Evolutionary conservation across 306 rosid species (phyloP).

Genomic region (Quercus engelmannii): DNA sequence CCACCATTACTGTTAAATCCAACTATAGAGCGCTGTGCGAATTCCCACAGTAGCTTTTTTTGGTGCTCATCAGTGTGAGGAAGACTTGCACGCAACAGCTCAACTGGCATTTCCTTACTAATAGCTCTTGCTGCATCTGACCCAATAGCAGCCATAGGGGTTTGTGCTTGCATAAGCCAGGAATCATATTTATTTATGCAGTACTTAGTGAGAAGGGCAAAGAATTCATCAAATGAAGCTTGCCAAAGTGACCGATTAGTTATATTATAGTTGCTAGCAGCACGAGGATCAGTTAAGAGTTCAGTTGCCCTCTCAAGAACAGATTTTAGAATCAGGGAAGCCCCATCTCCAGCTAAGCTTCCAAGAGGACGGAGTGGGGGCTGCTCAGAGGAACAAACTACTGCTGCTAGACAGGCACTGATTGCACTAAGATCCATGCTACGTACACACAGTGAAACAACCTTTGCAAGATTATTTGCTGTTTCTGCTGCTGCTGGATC

Average conservation of each 20-base stretch:
- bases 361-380: conserved; percentile 97
- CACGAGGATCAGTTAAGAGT: conserved; percentile 71
- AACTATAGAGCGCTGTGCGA: conserved; percentile 76
- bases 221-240: conserved; percentile 87
- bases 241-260: conserved; percentile 83
- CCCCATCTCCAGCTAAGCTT: conserved; percentile 86
- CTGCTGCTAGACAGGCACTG: conserved; percentile 95
- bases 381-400: conserved; percentile 79
- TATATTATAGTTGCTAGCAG: conserved; percentile 66
- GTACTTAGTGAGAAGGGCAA: conserved; percentile 71
- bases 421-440: conserved; percentile 92
- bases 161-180: conserved; percentile 52
- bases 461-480: conserved; percentile 59
- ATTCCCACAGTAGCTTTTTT: conserved; percentile 61
- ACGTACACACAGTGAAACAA: conserved; percentile 55
- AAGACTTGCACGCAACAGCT: conserved; percentile 87
- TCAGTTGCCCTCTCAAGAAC: conserved; percentile 93
- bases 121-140: conserved; percentile 73
- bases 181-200: conserved; percentile 82
- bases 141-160: conserved; percentile 45
- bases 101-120: conserved; percentile 90
- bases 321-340: conserved; percentile 73
- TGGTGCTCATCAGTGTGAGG: conserved; percentile 90
- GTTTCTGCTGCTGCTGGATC: conserved; percentile 69
- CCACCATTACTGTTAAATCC: conserved; percentile 51